Percentiles rank a stretch among this genome's conserved stretches.
Evolutionary conservation across 345 rosid species (phyloP).

Genomic region (Acer saccharum): DNA sequence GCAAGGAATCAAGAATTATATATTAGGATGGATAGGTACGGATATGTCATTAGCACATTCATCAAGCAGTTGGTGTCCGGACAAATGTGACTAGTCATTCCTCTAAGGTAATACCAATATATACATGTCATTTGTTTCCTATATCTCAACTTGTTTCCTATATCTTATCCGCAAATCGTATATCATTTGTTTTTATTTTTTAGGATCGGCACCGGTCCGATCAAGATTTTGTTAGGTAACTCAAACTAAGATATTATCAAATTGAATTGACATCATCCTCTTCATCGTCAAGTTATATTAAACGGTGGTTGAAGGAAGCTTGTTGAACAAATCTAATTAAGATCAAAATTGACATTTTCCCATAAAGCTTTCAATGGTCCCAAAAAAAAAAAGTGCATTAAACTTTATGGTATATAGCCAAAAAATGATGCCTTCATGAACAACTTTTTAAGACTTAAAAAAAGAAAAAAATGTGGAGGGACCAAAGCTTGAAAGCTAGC

Average conservation of each 20-base stretch:
- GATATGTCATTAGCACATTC: not conserved
- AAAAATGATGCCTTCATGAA: not conserved
- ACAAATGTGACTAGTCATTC: not conserved
- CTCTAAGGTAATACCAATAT: not conserved
- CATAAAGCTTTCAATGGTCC: not conserved
- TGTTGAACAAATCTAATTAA: not conserved
- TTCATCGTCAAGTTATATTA: too few relatives aligned
- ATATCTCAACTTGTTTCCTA: not conserved
- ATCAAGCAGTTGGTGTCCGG: not conserved
- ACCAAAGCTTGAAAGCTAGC: not conserved
- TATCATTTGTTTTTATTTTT: not conserved
- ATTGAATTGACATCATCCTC: too few relatives aligned
- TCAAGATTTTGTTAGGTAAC: too few relatives aligned
- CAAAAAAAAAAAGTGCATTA: not conserved
- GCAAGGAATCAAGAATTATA: not conserved
- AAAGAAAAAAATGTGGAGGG: not conserved
- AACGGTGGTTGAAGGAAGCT: not conserved
- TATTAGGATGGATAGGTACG: not conserved
- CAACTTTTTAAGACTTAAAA: not conserved
- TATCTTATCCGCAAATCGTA: not conserved
- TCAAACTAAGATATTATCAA: too few relatives aligned
- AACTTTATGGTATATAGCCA: not conserved
- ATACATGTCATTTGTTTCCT: not conserved
- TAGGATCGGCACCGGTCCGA: too few relatives aligned
- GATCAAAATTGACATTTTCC: not conserved